Percentiles rank a stretch among this genome's conserved stretches.
phyloP scores from a whole-genome alignment of 2,329 filamentous ascomycete genomes.

The Aspergillus awamori region DNA sequence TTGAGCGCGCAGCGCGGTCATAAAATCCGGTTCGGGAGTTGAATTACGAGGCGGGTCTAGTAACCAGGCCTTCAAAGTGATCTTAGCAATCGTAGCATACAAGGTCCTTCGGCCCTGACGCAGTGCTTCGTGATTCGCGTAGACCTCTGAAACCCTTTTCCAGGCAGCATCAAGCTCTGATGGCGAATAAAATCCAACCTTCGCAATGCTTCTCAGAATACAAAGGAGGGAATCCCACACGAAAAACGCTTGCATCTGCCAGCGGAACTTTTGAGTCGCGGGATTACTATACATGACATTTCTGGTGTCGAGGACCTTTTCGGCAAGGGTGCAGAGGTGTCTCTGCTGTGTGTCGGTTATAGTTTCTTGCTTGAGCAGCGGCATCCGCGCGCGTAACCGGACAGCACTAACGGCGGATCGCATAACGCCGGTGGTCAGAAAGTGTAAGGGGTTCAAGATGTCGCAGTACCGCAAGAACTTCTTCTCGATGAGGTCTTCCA shows the following conservation, averaged over 20 bases:
- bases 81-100: neutral
- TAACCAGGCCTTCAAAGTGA: slow-evolving; percentile 16
- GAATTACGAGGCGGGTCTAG: slow-evolving; percentile 11
- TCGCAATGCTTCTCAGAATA: slow-evolving; percentile 44
- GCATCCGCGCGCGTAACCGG: slow-evolving; percentile 48
- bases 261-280: slow-evolving; percentile 41
- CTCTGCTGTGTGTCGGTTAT: slow-evolving; percentile 10
- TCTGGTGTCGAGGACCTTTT: slow-evolving; percentile 29
- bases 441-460: slow-evolving; percentile 42
- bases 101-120: neutral
- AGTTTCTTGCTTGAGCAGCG: slow-evolving; percentile 23
- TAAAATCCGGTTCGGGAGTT: slow-evolving; percentile 15
- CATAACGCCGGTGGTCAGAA: slow-evolving; percentile 47
- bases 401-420: slow-evolving; percentile 47
- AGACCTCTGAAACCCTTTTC: neutral
- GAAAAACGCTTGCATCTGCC: slow-evolving; percentile 51
- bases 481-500: slow-evolving; percentile 37
- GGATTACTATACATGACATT: slow-evolving; percentile 42
- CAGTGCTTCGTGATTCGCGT: neutral
- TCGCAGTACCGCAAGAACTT: slow-evolving; percentile 41
- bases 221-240: slow-evolving; percentile 55
- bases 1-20: slow-evolving; percentile 10
- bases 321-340: slow-evolving; percentile 14
- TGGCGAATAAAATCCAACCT: slow-evolving; percentile 32
- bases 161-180: neutral